A percentile compares a stretch with the other conserved stretches of the same genome.
These are phyloP conservation scores for Paramecium octaurelia DNA, from an alignment of 73 alveolate species.

Conservation along the genomic window DNA sequence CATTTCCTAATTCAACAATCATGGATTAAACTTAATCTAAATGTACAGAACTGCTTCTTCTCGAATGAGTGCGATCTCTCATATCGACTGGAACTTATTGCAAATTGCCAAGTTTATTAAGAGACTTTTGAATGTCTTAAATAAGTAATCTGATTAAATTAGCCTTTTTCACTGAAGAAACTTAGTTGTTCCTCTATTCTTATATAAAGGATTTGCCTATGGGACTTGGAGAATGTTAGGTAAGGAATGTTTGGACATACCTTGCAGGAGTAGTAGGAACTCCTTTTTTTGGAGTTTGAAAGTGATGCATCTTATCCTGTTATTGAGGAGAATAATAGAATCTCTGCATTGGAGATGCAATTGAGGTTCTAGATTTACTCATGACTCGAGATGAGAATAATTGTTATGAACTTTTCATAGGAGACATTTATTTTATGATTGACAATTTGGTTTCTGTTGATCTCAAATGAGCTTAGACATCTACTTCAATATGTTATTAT, in stretches of 20 bases:
- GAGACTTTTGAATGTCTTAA: background rate
- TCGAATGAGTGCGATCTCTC: conserved; percentile 11
- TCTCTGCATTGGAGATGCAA: background rate
- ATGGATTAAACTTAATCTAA: background rate
- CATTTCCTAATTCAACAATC: background rate
- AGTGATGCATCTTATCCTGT: background rate
- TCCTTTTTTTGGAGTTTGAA: background rate
- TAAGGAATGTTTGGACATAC: background rate
- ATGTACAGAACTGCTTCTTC: conserved; percentile 20
- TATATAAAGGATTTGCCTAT: background rate
- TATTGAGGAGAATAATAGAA: background rate
- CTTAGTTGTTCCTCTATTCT: background rate
- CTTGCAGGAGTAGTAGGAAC: background rate
- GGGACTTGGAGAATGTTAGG: background rate
- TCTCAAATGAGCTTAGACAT: background rate
- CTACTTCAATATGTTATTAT: background rate
- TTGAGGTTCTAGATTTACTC: background rate
- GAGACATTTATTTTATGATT: background rate
- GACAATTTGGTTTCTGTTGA: background rate
- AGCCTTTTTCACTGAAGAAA: background rate
- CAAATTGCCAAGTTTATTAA: background rate
- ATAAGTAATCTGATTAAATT: background rate
- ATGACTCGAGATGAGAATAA: background rate
- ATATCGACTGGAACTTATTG: background rate
- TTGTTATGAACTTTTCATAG: background rate